A percentile compares a stretch with the other conserved stretches of the same genome.
These are phyloP conservation scores for Toxicodendron radicans DNA, from an alignment of 345 rosid species.

Conservation along the genomic window DNA sequence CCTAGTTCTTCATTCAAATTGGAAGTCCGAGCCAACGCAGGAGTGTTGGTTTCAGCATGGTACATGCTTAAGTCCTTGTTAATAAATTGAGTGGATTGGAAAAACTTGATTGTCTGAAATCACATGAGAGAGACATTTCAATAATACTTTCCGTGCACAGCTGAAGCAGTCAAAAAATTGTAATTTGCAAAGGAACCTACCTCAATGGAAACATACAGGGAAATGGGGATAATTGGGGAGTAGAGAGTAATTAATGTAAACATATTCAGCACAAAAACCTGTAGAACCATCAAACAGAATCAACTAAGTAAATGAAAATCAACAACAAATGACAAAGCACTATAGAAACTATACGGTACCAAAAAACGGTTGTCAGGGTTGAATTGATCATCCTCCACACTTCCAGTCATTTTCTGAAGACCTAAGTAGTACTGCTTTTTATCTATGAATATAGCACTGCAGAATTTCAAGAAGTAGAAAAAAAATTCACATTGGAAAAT, in stretches of 20 bases:
- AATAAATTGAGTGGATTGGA: conserved; percentile 94
- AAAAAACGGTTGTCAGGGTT: conserved; percentile 68
- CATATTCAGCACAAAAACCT: conserved; percentile 76
- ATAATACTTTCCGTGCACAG: conserved; percentile 8
- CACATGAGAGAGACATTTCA: conserved; percentile 26
- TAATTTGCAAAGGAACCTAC: conserved; percentile 38
- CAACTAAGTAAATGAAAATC: conserved; percentile 12
- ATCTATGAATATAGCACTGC: conserved; percentile 87
- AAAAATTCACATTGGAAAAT: conserved; percentile 20
- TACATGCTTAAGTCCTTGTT: conserved; percentile 93
- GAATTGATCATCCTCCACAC: conserved; percentile 50
- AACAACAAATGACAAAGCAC: conserved; percentile 7
- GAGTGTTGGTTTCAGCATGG: conserved; percentile 86
- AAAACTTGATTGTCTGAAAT: conserved; percentile 92
- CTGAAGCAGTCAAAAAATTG: conserved; percentile 8
- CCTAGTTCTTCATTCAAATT: conserved; percentile 99
- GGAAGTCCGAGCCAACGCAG: conserved; percentile 95
- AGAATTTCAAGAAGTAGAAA: conserved; percentile 33
- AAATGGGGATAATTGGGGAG: conserved; percentile 95
- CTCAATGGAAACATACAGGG: conserved; percentile 98
- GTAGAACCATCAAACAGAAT: conserved; percentile 33
- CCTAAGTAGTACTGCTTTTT: conserved; percentile 68
- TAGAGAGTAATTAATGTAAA: conserved; percentile 91
- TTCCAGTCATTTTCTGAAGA: conserved; percentile 37
- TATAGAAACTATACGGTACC: conserved; percentile 50